A percentile compares a stretch with the other conserved stretches of the same genome.
phyloP scores from a whole-genome alignment of 371 early-diverging fungal species.

The Coemansia sp. region DNA sequence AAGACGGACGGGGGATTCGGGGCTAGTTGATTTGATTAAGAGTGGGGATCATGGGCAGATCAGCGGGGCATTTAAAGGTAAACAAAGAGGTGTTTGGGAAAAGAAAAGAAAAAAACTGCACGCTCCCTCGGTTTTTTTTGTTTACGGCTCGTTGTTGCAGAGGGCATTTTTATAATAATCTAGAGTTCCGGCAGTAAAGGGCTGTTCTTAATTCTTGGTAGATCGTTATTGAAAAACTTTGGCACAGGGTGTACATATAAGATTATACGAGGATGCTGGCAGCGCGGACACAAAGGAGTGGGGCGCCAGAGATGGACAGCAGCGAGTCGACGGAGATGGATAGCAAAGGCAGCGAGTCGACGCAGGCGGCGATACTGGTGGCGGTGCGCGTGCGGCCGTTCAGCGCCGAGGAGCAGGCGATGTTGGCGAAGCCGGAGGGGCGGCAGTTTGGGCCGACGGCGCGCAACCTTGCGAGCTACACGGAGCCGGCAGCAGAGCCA shows the following conservation, averaged over 20 bases:
- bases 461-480: conserved; percentile 39
- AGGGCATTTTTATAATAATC: no score
- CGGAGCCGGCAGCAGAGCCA: conserved; percentile 11
- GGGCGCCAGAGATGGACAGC: background rate
- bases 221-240: no score
- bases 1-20: no score
- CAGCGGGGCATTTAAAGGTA: conserved; percentile 1
- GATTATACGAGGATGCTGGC: no score
- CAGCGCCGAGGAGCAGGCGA: conserved; percentile 53
- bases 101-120: background rate
- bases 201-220: no score
- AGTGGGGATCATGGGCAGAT: background rate
- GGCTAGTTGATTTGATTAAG: background rate
- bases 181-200: no score
- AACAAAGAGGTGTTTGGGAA: conserved; percentile 2
- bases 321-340: background rate
- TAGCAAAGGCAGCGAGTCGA: background rate
- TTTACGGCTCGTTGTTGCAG: background rate
- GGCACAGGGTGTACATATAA: no score
- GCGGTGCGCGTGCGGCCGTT: conserved; percentile 66
- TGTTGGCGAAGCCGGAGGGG: conserved; percentile 33
- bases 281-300: background rate
- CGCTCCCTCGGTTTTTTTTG: background rate
- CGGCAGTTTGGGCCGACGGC: conserved; percentile 45
- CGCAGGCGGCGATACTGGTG: conserved; percentile 53